Conservation (phyloP, 2,329 filamentous ascomycete genomes). For the Magnaporthiopsis incrustans region DNA sequence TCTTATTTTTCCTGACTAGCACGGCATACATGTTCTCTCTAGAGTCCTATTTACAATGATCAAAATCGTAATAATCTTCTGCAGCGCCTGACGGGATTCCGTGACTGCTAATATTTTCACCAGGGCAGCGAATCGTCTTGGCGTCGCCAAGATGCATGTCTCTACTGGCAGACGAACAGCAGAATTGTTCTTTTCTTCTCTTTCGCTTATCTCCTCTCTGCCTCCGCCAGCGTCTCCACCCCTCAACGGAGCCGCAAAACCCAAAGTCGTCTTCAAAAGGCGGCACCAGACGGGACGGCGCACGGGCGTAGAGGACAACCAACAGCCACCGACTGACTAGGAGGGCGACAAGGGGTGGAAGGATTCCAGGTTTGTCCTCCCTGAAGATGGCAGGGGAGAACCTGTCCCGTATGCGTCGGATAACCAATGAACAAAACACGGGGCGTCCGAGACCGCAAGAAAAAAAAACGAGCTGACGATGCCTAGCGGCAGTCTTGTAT, state of each 20-base stretch:
- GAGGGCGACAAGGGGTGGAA: too few relatives aligned
- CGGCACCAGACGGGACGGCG: too few relatives aligned
- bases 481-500: too few relatives aligned
- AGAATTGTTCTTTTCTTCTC: background rate
- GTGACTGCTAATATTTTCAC: background rate
- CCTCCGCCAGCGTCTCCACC: background rate
- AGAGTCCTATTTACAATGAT: background rate
- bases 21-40: background rate
- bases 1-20: too few relatives aligned
- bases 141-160: background rate
- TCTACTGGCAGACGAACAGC: background rate
- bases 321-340: background rate
- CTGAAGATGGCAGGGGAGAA: too few relatives aligned
- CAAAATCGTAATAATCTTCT: background rate
- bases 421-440: too few relatives aligned
- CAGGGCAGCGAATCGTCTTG: too few relatives aligned
- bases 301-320: background rate
- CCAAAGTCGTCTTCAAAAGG: background rate
- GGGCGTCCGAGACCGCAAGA: too few relatives aligned
- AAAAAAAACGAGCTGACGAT: too few relatives aligned
- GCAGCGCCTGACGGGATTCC: background rate
- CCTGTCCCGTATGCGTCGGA: too few relatives aligned
- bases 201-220: background rate
- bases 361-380: too few relatives aligned
- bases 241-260: background rate